Conservation (phyloP, 805 yeast genomes). For the Metschnikowia orientalis region DNA sequence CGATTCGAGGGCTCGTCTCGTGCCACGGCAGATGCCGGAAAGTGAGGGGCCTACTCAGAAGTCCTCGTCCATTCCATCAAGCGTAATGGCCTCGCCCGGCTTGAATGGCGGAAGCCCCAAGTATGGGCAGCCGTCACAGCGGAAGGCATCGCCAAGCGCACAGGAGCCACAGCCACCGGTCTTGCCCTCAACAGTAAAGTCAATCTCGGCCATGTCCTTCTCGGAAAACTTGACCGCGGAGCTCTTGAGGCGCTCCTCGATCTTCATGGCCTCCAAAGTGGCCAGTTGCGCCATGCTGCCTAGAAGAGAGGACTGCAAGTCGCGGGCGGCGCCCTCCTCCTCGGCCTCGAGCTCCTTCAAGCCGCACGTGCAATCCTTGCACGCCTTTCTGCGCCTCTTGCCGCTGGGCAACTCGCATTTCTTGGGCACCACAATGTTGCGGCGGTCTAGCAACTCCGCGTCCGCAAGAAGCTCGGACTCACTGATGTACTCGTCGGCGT, state of each 20-base stretch:
- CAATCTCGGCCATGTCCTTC: conserved; percentile 82
- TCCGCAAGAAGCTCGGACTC: conserved; percentile 38
- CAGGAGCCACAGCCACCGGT: conserved; percentile 98
- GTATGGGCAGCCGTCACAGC: conserved; percentile 98
- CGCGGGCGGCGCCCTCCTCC: conserved; percentile 45
- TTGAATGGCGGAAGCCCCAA: conserved; percentile 96
- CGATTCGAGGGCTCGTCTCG: too few relatives aligned
- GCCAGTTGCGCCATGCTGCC: conserved; percentile 49
- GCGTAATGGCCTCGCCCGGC: conserved; percentile 87
- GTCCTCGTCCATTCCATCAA: conserved; percentile 76
- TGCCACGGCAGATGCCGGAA: too few relatives aligned
- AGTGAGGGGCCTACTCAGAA: too few relatives aligned
- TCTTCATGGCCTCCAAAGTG: conserved; percentile 48
- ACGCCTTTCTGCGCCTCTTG: conserved; percentile 79
- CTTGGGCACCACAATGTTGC: conserved; percentile 51
- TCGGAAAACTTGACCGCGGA: conserved; percentile 46
- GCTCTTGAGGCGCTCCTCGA: conserved; percentile 45
- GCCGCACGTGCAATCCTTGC: conserved; percentile 98
- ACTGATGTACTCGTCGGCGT: conserved; percentile 51
- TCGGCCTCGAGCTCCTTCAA: conserved; percentile 80
- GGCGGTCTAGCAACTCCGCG: conserved; percentile 18
- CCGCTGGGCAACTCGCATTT: conserved; percentile 51
- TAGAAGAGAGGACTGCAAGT: conserved; percentile 42
- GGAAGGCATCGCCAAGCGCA: conserved; percentile 94
- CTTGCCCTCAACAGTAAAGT: conserved; percentile 94